These are phyloP conservation scores for Zopfochytrium polystomum DNA, from an alignment of 371 early-diverging fungal species.

Conservation along the genomic window DNA sequence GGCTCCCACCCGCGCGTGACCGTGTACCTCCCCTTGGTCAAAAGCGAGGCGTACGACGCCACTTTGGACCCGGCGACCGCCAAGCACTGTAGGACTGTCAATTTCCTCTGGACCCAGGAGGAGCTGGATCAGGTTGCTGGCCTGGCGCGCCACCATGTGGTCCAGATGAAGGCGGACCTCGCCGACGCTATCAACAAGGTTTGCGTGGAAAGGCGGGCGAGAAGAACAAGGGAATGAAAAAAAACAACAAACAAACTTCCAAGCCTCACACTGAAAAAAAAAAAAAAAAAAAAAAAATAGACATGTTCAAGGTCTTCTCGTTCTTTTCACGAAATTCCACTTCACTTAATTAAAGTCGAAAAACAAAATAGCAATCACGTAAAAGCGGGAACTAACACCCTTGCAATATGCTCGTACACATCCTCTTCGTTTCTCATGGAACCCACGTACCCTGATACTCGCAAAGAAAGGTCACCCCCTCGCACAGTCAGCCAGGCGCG, in stretches of 20 bases:
- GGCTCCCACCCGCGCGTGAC: background rate
- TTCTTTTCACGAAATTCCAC: too few species aligned
- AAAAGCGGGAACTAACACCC: conserved; percentile 8
- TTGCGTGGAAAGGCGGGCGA: background rate
- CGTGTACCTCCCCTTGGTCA: conserved; percentile 24
- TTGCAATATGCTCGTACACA: conserved; percentile 17
- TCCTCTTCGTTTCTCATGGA: conserved; percentile 17
- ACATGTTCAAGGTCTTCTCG: too few species aligned
- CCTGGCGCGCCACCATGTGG: conserved; percentile 1
- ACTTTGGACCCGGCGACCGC: conserved; percentile 9
- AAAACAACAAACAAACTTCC: background rate
- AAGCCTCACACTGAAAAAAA: background rate
- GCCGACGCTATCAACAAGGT: background rate
- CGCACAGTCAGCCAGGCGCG: conserved; percentile 15
- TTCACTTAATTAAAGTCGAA: too few species aligned
- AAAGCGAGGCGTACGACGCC: too few species aligned
- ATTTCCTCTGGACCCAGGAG: conserved; percentile 23
- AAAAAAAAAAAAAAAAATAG: background rate
- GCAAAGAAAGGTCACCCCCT: conserved; percentile 19
- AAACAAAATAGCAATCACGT: conserved; percentile 1
- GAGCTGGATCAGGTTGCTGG: conserved; percentile 20
- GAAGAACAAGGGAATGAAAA: conserved; percentile 4
- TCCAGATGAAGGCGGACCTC: background rate
- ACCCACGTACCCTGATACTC: conserved; percentile 21
- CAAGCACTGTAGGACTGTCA: conserved; percentile 17